Evolutionary conservation across 1,284 basidiomycete genomes (phyloP).

Genomic region (Leccinum griseonigrum): DNA sequence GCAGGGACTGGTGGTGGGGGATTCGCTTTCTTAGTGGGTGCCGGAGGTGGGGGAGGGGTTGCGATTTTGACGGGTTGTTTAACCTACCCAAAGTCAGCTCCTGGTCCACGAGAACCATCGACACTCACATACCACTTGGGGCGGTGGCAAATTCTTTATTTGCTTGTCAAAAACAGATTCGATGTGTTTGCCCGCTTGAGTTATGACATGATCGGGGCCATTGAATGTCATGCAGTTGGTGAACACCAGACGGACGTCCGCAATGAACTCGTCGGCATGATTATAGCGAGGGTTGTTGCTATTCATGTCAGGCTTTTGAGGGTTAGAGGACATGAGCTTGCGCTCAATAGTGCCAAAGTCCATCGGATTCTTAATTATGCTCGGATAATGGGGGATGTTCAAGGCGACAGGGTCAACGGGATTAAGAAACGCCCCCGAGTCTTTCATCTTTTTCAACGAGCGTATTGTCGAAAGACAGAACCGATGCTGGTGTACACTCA

Average conservation of each 20-base stretch:
- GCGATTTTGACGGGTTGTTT: constrained; percentile 59
- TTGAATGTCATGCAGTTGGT: constrained; percentile 92
- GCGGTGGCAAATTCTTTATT: constrained; percentile 79
- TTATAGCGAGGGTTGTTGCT: constrained; percentile 69
- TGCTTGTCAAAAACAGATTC: constrained; percentile 88
- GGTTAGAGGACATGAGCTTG: constrained; percentile 79
- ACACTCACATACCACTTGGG: constrained; percentile 61
- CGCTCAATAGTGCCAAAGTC: constrained; percentile 93
- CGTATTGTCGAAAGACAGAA: constrained; percentile 81
- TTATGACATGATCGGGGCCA: constrained; percentile 83
- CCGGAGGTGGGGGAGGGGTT: constrained; percentile 38
- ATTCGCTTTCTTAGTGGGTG: constrained; percentile 46
- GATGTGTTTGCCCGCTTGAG: constrained; percentile 76
- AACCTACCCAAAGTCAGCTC: constrained; percentile 31
- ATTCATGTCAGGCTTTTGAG: constrained; percentile 71
- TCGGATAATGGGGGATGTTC: constrained; percentile 89
- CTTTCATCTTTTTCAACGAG: constrained; percentile 84
- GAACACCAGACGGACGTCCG: constrained; percentile 86
- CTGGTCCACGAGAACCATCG: constrained; percentile 14
- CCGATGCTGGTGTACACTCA: constrained; percentile 71
- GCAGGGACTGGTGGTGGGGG: constrained; percentile 31
- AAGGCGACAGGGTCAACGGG: constrained; percentile 93
- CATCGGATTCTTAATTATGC: constrained; percentile 90
- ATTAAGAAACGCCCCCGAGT: constrained; percentile 77
- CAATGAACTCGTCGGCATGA: constrained; percentile 74